phyloP scores from a whole-genome alignment of 163 green algal species.

The Scenedesmus sp. region DNA sequence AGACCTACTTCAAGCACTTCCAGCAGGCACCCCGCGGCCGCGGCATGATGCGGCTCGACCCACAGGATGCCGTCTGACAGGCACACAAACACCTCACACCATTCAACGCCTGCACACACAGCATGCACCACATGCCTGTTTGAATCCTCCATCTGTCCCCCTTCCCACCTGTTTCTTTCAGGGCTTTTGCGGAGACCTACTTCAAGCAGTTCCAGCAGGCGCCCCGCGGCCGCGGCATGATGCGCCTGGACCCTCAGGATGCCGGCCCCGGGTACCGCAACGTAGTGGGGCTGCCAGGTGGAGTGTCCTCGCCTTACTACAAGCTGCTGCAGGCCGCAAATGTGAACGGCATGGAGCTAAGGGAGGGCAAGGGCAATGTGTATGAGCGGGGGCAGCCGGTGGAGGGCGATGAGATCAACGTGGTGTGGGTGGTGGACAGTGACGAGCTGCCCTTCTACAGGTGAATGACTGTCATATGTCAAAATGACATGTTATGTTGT shows the following conservation, averaged over 20 bases:
- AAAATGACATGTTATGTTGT: background rate
- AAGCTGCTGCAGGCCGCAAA: slow-evolving; percentile 81
- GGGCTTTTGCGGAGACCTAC: slow-evolving; percentile 79
- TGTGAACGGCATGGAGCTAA: slow-evolving; percentile 83
- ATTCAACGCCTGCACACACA: no score
- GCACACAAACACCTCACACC: no score
- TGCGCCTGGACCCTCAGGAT: slow-evolving; percentile 83
- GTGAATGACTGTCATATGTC: background rate
- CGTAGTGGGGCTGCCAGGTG: slow-evolving; percentile 85
- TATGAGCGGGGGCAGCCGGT: background rate
- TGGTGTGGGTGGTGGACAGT: slow-evolving; percentile 86
- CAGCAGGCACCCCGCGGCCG: background rate
- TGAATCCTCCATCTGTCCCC: background rate
- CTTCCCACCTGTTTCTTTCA: slow-evolving; percentile 16
- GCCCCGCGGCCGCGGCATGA: slow-evolving; percentile 43
- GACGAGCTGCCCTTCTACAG: slow-evolving; percentile 76
- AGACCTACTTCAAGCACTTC: background rate
- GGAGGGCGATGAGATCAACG: slow-evolving; percentile 80
- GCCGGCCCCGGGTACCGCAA: slow-evolving; percentile 85
- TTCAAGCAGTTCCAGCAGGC: slow-evolving; percentile 83
- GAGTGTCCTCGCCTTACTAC: slow-evolving; percentile 77
- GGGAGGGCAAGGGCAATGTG: slow-evolving; percentile 57
- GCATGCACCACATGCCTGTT: no score
- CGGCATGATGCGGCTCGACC: slow-evolving; percentile 68
- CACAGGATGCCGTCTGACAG: slow-evolving; percentile 61